phyloP scores from a whole-genome alignment of 176 grass and related monocot genomes.

The Avena sativa region DNA sequence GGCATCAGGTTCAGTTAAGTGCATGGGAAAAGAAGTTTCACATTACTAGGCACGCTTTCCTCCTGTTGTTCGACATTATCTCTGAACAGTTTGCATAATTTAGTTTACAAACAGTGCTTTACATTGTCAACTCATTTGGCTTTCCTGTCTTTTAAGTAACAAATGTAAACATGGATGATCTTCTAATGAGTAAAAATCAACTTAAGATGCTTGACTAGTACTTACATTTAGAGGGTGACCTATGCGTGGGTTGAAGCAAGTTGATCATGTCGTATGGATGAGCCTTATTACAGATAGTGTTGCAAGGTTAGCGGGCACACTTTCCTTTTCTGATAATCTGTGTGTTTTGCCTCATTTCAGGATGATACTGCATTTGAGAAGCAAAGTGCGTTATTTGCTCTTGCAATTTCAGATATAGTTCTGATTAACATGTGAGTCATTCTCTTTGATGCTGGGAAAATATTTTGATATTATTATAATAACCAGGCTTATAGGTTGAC shows the following conservation, averaged over 20 bases:
- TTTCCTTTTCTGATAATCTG: constrained; percentile 44
- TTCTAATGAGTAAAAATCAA: constrained; percentile 8
- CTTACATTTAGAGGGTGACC: background rate
- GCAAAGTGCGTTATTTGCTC: constrained; percentile 88
- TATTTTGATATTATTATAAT: constrained; percentile 34
- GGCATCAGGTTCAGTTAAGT: background rate
- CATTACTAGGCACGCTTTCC: background rate
- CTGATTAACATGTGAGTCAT: constrained; percentile 87
- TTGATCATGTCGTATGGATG: background rate
- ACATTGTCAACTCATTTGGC: background rate
- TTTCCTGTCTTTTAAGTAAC: constrained; percentile 11
- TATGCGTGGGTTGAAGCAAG: constrained; percentile 23
- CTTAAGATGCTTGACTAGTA: constrained; percentile 10
- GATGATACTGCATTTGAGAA: constrained; percentile 94
- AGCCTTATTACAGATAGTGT: constrained; percentile 1
- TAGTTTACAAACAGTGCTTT: constrained; percentile 6
- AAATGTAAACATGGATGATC: background rate
- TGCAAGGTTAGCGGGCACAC: constrained; percentile 21
- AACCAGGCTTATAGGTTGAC: constrained; percentile 18
- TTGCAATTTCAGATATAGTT: constrained; percentile 91
- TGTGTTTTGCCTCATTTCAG: constrained; percentile 49
- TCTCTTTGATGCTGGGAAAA: background rate
- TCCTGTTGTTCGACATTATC: background rate
- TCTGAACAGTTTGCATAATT: constrained; percentile 26
- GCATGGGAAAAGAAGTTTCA: background rate